Evolutionary conservation across 75 land plant genomes (phyloP), one percentile per base, ranked within the genome.

Genomic region (Pinus taeda): DNA sequence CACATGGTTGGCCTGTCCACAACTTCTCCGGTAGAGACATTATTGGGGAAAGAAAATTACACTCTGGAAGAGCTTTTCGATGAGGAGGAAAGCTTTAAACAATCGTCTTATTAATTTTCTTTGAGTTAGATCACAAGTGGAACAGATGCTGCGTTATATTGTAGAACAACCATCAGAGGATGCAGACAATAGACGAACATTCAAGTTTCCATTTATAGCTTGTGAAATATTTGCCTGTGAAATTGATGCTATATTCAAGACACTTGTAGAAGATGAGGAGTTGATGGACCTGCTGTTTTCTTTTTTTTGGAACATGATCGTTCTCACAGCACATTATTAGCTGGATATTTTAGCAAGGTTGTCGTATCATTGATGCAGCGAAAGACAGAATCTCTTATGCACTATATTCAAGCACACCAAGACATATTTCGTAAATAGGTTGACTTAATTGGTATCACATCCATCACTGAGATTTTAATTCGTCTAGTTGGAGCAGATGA

Each of bases 11-110:
- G 88, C 29, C 77, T 89, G 77, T 87, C 91, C 81, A 86, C 94
- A 57, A 79, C 91, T 37, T 92, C 94, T 73, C 94, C 94, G 24
- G 93, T 96, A 81, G 99, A 96, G 72, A 80, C 92, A 15, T 85
- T 96, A 71, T 85, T 96, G 79, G 91, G 88, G 71, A 96, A 90
- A 82, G 94, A 91, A 72, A 90, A 73, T 55, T 96, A 81, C 76
- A 96, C 98, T 11, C 81, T 94, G 77, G 99, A 96, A 65, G 99
- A 96, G 70, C 99, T 96, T 77, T 87, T 96, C 64, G 98, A 96
- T 79, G 99, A 96, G 81, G 99, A 96, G 77, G 94, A 96, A 76
- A 90, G 90, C 93, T 55, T 83, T 92, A 24, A 96, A 96, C 85
- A 86, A 81, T 6, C 95, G 95, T 5, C 95, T 96, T 36, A 92